Conservation (phyloP, 805 yeast species). For the Kazachstania taianensis region DNA sequence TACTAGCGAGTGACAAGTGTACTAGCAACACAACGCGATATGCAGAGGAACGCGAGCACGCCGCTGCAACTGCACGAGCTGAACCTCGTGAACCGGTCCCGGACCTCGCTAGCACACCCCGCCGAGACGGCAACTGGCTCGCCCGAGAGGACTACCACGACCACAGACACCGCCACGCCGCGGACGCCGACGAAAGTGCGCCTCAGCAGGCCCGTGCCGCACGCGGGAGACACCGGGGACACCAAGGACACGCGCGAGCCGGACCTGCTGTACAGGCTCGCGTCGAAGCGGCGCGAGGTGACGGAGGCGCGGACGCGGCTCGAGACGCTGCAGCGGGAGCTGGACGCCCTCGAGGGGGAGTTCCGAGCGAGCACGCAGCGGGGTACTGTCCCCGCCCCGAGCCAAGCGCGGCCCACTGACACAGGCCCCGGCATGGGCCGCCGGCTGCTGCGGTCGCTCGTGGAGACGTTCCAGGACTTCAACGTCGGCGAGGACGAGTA, state of each 20-base stretch:
- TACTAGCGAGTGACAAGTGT: too few relatives aligned
- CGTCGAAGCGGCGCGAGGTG: conserved; percentile 45
- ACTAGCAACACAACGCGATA: too few relatives aligned
- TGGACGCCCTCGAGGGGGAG: background rate
- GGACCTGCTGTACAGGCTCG: conserved; percentile 31
- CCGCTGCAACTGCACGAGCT: conserved; percentile 20
- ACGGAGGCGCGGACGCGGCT: conserved; percentile 38
- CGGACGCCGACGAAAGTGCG: conserved; percentile 4
- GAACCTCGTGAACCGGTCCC: conserved; percentile 17
- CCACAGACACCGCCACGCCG: conserved; percentile 1
- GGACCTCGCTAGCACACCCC: background rate
- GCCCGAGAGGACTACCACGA: conserved; percentile 3
- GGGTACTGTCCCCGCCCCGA: background rate
- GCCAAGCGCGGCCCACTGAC: background rate
- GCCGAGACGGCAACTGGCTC: background rate
- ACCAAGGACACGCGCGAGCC: conserved; percentile 2
- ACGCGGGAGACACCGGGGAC: background rate
- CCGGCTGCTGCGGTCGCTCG: conserved; percentile 14
- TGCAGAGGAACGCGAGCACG: conserved; percentile 13
- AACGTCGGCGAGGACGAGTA: conserved; percentile 25
- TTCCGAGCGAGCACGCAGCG: background rate
- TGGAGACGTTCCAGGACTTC: conserved; percentile 26
- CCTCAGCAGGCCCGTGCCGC: conserved; percentile 2
- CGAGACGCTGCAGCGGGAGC: conserved; percentile 30
- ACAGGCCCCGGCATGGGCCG: background rate